Percentiles rank a stretch among this genome's conserved stretches.
Evolutionary conservation across 2,329 filamentous ascomycete species (phyloP).

Genomic region (Davidsoniella eucalypti): DNA sequence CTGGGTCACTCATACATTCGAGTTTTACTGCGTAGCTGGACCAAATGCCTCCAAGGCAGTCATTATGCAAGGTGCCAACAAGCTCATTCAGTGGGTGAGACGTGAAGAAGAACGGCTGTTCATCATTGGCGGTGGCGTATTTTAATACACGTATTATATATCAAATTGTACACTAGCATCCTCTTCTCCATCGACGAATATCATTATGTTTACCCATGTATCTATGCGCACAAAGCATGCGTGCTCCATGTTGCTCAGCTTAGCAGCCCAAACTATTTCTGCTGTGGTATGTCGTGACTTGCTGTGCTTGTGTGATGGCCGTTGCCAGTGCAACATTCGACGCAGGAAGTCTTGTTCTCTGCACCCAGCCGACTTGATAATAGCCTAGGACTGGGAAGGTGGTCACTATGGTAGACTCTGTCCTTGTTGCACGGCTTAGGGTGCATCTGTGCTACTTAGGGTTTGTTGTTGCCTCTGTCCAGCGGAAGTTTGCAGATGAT

Average conservation of each 20-base stretch:
- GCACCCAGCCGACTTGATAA: too few species aligned
- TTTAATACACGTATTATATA: conserved; percentile 21
- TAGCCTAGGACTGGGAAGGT: too few species aligned
- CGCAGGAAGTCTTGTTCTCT: too few species aligned
- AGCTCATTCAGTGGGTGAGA: conserved; percentile 80
- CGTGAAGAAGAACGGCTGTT: conserved; percentile 87
- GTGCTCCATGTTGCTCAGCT: background rate
- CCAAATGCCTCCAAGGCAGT: conserved; percentile 47
- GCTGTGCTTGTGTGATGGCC: too few species aligned
- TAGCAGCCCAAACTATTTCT: background rate
- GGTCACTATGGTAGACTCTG: too few species aligned
- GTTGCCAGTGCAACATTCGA: too few species aligned
- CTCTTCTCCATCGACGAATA: too few species aligned
- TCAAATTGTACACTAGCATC: too few species aligned
- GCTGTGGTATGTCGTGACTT: background rate
- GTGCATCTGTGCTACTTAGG: too few species aligned
- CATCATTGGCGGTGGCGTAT: conserved; percentile 93
- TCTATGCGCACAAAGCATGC: background rate
- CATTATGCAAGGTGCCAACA: conserved; percentile 73
- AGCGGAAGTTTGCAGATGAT: too few species aligned
- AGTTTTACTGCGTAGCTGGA: conserved; percentile 88
- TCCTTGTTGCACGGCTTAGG: too few species aligned
- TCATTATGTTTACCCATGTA: background rate
- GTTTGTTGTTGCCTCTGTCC: too few species aligned
- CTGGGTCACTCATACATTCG: conserved; percentile 82